A percentile compares a stretch with the other conserved stretches of the same genome.
These are phyloP conservation scores for Tetragonia tetragonoides DNA, from an alignment of 148 eudicot species.

Conservation along the genomic window DNA sequence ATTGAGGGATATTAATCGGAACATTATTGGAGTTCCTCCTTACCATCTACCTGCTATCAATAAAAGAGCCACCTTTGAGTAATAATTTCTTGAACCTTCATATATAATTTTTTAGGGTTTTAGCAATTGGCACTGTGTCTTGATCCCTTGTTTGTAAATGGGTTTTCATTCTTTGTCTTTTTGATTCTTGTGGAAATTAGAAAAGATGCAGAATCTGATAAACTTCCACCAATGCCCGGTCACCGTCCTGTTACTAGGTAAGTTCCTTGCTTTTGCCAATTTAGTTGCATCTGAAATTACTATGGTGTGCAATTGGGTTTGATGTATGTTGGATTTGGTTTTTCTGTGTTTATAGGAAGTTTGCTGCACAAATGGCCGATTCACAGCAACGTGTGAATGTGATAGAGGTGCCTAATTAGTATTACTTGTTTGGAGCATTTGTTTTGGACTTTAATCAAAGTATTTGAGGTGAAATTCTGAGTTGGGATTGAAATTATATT, in stretches of 20 bases:
- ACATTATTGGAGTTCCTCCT: constrained; percentile 49
- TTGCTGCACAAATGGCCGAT: constrained; percentile 55
- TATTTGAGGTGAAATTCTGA: constrained; percentile 9
- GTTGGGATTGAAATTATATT: constrained; percentile 14
- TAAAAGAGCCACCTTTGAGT: constrained; percentile 56
- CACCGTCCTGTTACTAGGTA: constrained; percentile 81
- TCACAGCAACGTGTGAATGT: constrained; percentile 35
- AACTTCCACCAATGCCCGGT: constrained; percentile 35
- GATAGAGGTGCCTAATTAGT: constrained; percentile 40
- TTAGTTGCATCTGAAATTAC: constrained; percentile 6
- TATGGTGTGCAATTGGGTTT: background rate
- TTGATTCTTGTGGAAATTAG: constrained; percentile 26
- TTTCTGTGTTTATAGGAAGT: constrained; percentile 46
- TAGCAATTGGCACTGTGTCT: background rate
- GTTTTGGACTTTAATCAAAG: background rate
- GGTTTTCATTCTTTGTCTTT: constrained; percentile 8
- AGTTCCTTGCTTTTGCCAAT: background rate
- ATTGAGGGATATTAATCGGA: constrained; percentile 53
- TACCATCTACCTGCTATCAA: constrained; percentile 33
- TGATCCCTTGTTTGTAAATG: background rate
- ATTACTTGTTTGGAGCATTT: background rate
- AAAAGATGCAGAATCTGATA: constrained; percentile 34
- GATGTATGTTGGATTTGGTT: constrained; percentile 5
- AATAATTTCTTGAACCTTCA: constrained; percentile 24
- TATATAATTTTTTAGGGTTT: background rate